Base-by-base conservation (phyloP, 441 rosid species). In the Macaranga tanarius region DNA sequence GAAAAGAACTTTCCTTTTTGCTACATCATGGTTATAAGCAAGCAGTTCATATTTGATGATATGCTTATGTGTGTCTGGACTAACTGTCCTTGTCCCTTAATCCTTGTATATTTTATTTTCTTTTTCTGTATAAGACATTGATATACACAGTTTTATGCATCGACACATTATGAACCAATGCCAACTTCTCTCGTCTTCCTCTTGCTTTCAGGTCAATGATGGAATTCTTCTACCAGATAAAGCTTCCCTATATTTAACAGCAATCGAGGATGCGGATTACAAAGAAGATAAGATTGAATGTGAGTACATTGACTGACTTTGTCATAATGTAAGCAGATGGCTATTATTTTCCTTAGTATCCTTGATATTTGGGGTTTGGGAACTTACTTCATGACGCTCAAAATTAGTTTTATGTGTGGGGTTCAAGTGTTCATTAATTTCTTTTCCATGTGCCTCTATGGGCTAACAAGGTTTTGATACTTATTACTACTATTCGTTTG, bases 201-300 rank as follows among this genome's bases (percentile, higher is more conserved):
- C 62, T 11, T 75, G 65, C 31, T 70, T 70, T 69, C 79, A 96
- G 98, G 95, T 86, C 72, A 82, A 79, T 77, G 97, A 88, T 57
- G 98, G 98, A 65, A 44, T 92, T 79, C 91, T 96, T 71, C 82
- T 93, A 61, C 99, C 99, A 62, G 99, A 96, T 78, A 88, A 87
- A 86, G 95, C 99, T 65, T 93, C 98, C 55, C 91, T 96, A 40
- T 84, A 76, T 82, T 80, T 96, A 83, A 92, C 98, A 68, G 98
- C 97, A 25, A 92, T 96, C 62, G 99, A 96, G 79, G 99, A 96
- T 82, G 96, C 97, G 3, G 98, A 92, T 31, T 96, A 93, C 83
- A 96, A 96, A 80, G 97, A 93, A 3, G 95, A 92, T 77, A 95
- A 95, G 82, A 95, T 96, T 47, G 98, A 93, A 84, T 96, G 99